phyloP scores from a whole-genome alignment of 208 protist species.

The Porcisia hertigi region DNA sequence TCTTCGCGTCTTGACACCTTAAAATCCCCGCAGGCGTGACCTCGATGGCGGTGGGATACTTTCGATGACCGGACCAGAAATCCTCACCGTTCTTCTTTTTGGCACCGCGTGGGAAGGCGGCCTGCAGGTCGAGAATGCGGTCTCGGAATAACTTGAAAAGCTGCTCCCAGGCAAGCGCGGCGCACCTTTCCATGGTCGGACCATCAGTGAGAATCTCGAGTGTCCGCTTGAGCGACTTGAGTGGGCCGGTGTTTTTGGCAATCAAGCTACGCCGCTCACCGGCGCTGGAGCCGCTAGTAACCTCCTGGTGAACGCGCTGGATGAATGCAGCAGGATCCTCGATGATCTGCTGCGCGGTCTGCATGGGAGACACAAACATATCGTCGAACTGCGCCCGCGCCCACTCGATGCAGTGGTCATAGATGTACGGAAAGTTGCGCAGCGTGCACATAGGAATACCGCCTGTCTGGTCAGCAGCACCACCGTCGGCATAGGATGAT shows the following conservation, averaged over 20 bases:
- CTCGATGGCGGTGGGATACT: constrained; percentile 74
- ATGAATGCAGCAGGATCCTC: constrained; percentile 75
- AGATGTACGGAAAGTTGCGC: constrained; percentile 99
- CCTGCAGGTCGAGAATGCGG: constrained; percentile 97
- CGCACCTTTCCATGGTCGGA: constrained; percentile 93
- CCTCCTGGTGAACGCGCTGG: constrained; percentile 62
- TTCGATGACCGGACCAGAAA: constrained; percentile 93
- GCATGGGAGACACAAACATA: constrained; percentile 88
- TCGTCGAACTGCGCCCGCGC: constrained; percentile 93
- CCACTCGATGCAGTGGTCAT: constrained; percentile 99
- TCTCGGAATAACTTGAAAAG: constrained; percentile 97
- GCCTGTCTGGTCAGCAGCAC: constrained; percentile 96
- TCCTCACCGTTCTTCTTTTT: constrained; percentile 91
- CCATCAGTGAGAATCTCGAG: constrained; percentile 54
- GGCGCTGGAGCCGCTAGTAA: constrained; percentile 55
- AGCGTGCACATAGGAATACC: constrained; percentile 99
- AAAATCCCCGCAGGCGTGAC: constrained; percentile 26
- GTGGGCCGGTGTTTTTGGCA: constrained; percentile 69
- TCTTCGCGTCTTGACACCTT: constrained; percentile 44
- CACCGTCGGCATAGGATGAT: constrained; percentile 96
- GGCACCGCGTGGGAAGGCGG: constrained; percentile 96
- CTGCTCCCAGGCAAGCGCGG: constrained; percentile 92
- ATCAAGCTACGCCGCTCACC: constrained; percentile 80
- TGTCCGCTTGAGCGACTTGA: constrained; percentile 56
- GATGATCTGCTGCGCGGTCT: constrained; percentile 80